These are phyloP conservation scores for Pleurotus ostreatus DNA, from an alignment of 768 basidiomycete species.

Conservation along the genomic window DNA sequence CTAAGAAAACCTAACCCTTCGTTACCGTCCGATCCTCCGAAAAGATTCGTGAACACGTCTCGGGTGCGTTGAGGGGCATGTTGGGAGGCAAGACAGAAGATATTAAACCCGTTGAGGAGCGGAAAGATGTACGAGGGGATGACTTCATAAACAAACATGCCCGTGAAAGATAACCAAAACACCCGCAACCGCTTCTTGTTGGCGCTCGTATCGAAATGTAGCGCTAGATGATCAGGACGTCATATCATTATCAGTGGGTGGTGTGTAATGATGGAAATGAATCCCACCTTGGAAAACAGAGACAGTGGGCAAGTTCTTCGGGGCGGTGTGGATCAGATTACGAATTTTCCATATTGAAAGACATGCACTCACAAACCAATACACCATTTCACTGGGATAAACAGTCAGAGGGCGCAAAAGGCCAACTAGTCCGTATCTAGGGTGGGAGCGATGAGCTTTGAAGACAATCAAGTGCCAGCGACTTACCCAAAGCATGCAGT, in stretches of 20 bases:
- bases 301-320: constrained; percentile 59
- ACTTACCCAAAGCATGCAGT: constrained; percentile 59
- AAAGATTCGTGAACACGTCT: constrained; percentile 55
- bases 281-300: constrained; percentile 51
- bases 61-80: constrained; percentile 36
- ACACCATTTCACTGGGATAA: constrained; percentile 63
- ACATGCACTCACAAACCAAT: constrained; percentile 41
- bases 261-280: no score
- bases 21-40: constrained; percentile 64
- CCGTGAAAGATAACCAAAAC: constrained; percentile 48
- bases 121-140: constrained; percentile 61
- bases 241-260: no score
- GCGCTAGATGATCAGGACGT: constrained; percentile 33
- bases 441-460: background rate
- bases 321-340: no score
- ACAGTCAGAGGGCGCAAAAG: constrained; percentile 54
- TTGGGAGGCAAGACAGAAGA: constrained; percentile 59
- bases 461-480: background rate
- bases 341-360: no score
- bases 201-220: constrained; percentile 42
- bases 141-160: constrained; percentile 51
- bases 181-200: constrained; percentile 47
- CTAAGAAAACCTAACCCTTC: constrained; percentile 63
- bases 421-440: constrained; percentile 59
- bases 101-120: constrained; percentile 53